Evolutionary conservation across 805 yeast species (phyloP).

Genomic region (Wickerhamiella australiensis): DNA sequence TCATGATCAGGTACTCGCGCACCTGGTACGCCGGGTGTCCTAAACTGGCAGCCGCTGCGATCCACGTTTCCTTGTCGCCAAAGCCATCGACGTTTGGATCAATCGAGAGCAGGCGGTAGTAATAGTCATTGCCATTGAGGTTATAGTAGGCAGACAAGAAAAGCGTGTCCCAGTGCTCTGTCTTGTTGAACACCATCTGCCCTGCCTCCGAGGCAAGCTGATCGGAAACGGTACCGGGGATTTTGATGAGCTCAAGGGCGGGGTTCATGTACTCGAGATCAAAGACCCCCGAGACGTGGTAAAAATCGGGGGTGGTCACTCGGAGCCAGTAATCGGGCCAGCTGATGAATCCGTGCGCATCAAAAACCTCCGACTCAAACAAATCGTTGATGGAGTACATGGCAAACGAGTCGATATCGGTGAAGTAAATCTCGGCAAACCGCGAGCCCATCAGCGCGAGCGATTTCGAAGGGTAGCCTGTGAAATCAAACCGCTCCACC

Average conservation of each 20-base stretch:
- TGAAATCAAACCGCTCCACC: slow-evolving; percentile 37
- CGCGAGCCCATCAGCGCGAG: slow-evolving; percentile 60
- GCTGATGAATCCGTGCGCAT: slow-evolving; percentile 38
- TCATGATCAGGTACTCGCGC: slow-evolving; percentile 28
- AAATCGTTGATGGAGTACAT: slow-evolving; percentile 49
- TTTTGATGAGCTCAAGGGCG: slow-evolving; percentile 27
- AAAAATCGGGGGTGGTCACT: slow-evolving; percentile 62
- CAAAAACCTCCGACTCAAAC: slow-evolving; percentile 46
- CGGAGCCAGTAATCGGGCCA: slow-evolving; percentile 92
- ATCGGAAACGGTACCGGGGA: slow-evolving; percentile 50
- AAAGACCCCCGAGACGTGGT: slow-evolving; percentile 49
- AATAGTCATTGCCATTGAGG: slow-evolving; percentile 47
- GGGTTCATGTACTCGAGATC: slow-evolving; percentile 26
- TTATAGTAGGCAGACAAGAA: slow-evolving; percentile 54
- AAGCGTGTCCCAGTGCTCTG: slow-evolving; percentile 44
- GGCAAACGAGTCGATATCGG: slow-evolving; percentile 71
- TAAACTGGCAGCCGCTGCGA: slow-evolving; percentile 58
- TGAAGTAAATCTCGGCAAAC: slow-evolving; percentile 56
- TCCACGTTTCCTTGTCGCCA: slow-evolving; percentile 70
- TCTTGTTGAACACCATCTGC: slow-evolving; percentile 47
- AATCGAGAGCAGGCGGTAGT: slow-evolving; percentile 47
- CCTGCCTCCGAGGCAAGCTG: slow-evolving; percentile 58
- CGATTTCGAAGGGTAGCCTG: slow-evolving; percentile 58
- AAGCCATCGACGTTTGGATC: slow-evolving; percentile 47
- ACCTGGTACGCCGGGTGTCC: slow-evolving; percentile 47